A percentile compares a stretch with the other conserved stretches of the same genome.
These are phyloP conservation scores for Kwoniella botswanensis DNA, from an alignment of 768 basidiomycete genomes.

Conservation along the genomic window DNA sequence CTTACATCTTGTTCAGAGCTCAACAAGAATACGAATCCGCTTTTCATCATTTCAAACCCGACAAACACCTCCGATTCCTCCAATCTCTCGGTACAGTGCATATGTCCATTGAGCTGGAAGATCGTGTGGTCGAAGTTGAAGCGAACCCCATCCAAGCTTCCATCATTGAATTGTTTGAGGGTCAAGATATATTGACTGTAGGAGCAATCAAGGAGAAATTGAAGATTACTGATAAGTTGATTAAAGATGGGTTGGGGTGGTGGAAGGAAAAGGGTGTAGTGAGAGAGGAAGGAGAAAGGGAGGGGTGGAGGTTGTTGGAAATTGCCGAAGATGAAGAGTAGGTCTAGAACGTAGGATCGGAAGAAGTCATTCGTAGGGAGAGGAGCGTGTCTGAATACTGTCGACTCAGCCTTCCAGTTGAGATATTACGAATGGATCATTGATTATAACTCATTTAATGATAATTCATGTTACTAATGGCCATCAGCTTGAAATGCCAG, in stretches of 20 bases:
- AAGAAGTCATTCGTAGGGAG: no score
- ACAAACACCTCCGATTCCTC: constrained; percentile 87
- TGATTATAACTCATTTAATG: no score
- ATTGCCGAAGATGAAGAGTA: constrained; percentile 39
- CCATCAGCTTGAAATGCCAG: no score
- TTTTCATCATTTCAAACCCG: constrained; percentile 84
- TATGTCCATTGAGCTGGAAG: constrained; percentile 79
- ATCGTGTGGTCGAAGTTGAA: constrained; percentile 74
- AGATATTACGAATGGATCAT: no score
- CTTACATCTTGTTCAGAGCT: constrained; percentile 61
- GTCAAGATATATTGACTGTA: constrained; percentile 63
- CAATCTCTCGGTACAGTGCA: constrained; percentile 85
- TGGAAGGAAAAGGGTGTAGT: constrained; percentile 85
- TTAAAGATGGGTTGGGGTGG: constrained; percentile 75
- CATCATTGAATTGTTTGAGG: constrained; percentile 44
- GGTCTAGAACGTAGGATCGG: no score
- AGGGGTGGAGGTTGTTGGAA: constrained; percentile 46
- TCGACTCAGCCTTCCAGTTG: no score
- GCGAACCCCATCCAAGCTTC: constrained; percentile 89
- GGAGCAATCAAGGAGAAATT: constrained; percentile 71
- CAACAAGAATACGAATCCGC: constrained; percentile 77
- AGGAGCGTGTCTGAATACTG: no score
- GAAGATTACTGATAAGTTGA: constrained; percentile 69
- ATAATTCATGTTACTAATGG: no score
- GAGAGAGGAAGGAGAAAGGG: constrained; percentile 62